Evolutionary conservation across 495 filamentous ascomycete genomes (phyloP), one percentile per base, ranked within the genome.

Genomic region (Aspergillus nanangensis): DNA sequence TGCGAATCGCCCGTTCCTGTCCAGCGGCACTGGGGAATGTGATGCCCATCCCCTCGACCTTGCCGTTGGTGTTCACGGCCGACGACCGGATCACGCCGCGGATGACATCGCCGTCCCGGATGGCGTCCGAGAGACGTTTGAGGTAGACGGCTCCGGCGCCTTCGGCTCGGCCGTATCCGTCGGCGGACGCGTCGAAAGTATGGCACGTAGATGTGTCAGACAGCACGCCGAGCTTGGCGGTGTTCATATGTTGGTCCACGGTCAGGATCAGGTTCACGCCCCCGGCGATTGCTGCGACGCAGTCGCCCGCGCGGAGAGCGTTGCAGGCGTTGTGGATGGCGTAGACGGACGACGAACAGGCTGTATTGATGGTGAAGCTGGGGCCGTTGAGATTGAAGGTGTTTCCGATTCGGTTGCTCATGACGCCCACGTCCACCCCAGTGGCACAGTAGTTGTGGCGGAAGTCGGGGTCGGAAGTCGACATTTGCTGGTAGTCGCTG

Each of bases 1-100:
- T 25, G 2, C 50, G 35, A 15, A 71, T 64, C 10, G 61, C 44
- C 0, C 24, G 27, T 3, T 35, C 55, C 38, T 70, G 69, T 0
- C 56, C 61, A 7, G 51, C 41, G 0, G 32, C 8, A 22, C 21
- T 56, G 5, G 65, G 65, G 13, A 41, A 32, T 3, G 57, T 54
- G 4, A 65, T 60, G 11, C 45, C 45, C 29, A 15, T 21, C 11
- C 55, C 52, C 1, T 50, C 29, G 18, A 66, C 50, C 43, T 54
- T 34, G 0, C 66, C 63, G 44, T 69, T 55, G 11, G 49, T 71
- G 45, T 82, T 87, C 18, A 78, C 53, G 0, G 71, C 60, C 3
- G 58, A 63, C 2, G 51, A 56, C 4, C 67, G 56, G 20, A 80
- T 69, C 8, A 77, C 44, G 2, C 61, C 61, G 2, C 62, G 58